Evolutionary conservation across 139 green algal genomes (phyloP).

Genomic region (Tetratostichococcus sp.): DNA sequence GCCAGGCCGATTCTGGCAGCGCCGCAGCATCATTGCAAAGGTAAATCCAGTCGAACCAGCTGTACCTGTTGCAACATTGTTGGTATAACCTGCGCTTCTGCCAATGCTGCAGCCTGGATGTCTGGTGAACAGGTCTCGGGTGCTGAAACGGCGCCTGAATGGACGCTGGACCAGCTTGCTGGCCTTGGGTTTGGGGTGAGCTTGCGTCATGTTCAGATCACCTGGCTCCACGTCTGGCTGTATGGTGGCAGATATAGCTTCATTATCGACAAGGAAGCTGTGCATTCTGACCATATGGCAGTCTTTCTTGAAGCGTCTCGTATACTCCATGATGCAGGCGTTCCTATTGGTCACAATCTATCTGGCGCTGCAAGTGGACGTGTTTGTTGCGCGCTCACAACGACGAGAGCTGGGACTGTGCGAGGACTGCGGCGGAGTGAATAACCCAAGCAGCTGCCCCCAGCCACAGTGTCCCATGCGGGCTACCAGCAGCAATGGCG

Average conservation of each 20-base stretch:
- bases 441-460: constrained; percentile 43
- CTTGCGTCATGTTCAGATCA: neutral
- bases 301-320: neutral
- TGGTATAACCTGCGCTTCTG: too few relatives aligned
- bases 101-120: too few relatives aligned
- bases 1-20: too few relatives aligned
- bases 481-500: neutral
- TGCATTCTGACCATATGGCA: too few relatives aligned
- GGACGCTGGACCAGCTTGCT: constrained; percentile 78
- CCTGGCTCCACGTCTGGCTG: neutral
- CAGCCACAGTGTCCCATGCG: constrained; percentile 36
- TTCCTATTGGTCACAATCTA: constrained; percentile 52
- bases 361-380: constrained; percentile 45
- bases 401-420: constrained; percentile 69
- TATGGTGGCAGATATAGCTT: neutral
- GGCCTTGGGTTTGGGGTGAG: constrained; percentile 72
- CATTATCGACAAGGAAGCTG: neutral
- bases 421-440: constrained; percentile 68
- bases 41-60: too few relatives aligned
- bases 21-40: too few relatives aligned
- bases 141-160: constrained; percentile 53
- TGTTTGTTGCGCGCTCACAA: constrained; percentile 50
- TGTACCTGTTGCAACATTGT: too few relatives aligned
- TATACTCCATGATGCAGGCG: constrained; percentile 7
- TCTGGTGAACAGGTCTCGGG: neutral